Evolutionary conservation across 768 basidiomycete genomes (phyloP).

Genomic region (Mrakia gelida): DNA sequence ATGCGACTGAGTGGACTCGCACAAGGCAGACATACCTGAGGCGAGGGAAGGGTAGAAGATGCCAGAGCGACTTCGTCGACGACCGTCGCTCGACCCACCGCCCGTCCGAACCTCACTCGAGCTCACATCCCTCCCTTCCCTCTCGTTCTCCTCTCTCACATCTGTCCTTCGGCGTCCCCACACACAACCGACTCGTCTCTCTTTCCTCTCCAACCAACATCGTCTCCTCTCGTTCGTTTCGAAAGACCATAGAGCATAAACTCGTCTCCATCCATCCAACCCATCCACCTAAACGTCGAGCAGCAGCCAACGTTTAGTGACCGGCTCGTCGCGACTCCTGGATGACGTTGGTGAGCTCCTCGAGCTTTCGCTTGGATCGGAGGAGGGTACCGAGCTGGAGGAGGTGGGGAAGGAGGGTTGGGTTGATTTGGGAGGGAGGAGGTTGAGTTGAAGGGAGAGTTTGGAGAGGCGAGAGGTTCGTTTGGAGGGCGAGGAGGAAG

Average conservation of each 20-base stretch:
- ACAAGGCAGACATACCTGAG: no score
- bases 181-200: not conserved
- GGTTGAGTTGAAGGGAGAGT: not conserved
- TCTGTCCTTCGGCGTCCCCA: no score
- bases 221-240: not conserved
- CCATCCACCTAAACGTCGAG: slow-evolving; percentile 1
- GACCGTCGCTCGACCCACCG: no score
- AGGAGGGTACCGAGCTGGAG: slow-evolving; percentile 88
- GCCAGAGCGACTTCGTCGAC: no score
- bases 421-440: not conserved
- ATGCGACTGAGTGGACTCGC: no score
- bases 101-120: no score
- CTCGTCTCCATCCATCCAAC: not conserved
- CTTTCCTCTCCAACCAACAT: not conserved
- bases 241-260: slow-evolving; percentile 17
- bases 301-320: slow-evolving; percentile 39
- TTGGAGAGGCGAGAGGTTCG: not conserved
- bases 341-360: slow-evolving; percentile 88
- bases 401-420: not conserved
- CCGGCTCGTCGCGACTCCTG: slow-evolving; percentile 48
- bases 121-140: no score
- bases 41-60: no score
- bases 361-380: slow-evolving; percentile 97
- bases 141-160: no score
- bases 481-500: not conserved